Percentiles rank a stretch among this genome's conserved stretches.
Conservation (phyloP, 176 grass and related monocot species). For the Carex pumila region DNA sequence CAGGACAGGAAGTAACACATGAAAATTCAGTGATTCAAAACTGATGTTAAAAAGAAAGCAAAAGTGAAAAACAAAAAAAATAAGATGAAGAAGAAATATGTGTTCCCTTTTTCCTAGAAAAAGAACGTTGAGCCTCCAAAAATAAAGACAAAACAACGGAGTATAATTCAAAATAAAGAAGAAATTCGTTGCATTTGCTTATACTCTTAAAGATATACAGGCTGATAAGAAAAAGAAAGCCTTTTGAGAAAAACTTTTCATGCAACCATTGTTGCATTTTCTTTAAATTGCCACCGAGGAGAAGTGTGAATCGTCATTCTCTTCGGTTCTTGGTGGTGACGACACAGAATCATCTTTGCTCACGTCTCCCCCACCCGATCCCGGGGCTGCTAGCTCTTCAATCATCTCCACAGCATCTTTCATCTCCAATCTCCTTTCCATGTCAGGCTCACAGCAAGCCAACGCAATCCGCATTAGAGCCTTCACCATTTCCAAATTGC, state of each 20-base stretch:
- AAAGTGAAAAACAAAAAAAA: neutral
- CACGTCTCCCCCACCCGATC: neutral
- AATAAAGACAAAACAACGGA: slow-evolving; percentile 22
- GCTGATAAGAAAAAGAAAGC: slow-evolving; percentile 1
- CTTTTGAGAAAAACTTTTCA: slow-evolving; percentile 2
- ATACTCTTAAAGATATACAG: slow-evolving; percentile 19
- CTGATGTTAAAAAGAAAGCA: neutral
- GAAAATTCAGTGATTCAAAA: neutral
- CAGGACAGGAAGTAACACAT: neutral
- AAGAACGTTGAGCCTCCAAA: slow-evolving; percentile 15
- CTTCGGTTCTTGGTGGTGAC: neutral
- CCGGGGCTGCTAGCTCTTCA: slow-evolving; percentile 29
- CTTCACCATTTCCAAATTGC: slow-evolving; percentile 48
- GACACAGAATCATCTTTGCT: neutral
- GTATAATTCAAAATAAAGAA: slow-evolving; percentile 16
- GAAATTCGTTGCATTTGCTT: slow-evolving; percentile 12
- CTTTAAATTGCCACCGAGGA: slow-evolving; percentile 6
- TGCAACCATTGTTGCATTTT: neutral
- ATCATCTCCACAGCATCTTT: slow-evolving; percentile 49
- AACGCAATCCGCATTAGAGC: slow-evolving; percentile 52
- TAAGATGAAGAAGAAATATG: neutral
- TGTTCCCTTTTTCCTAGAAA: slow-evolving; percentile 13
- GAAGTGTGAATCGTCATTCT: slow-evolving; percentile 2
- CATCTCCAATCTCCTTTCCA: slow-evolving; percentile 61
- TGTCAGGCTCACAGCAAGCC: slow-evolving; percentile 52